Percentiles rank a stretch among this genome's conserved stretches.
phyloP scores from a whole-genome alignment of 768 basidiomycete genomes.

The Leccinellum albellum region DNA sequence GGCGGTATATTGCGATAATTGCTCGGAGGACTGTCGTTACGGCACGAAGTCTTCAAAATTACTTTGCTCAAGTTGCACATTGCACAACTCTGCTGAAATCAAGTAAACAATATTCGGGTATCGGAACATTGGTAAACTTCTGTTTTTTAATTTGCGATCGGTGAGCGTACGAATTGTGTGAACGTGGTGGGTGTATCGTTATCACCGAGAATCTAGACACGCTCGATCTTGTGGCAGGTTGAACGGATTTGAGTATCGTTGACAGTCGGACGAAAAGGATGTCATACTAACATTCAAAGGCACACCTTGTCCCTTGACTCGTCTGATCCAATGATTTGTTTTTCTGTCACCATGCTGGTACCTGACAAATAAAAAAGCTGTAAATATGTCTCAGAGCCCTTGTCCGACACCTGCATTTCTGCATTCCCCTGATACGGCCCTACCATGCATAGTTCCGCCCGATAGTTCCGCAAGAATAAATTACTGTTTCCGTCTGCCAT shows the following conservation, averaged over 20 bases:
- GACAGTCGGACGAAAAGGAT: no score
- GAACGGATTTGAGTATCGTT: no score
- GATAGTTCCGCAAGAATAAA: not conserved
- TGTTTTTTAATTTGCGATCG: no score
- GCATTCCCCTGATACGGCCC: not conserved
- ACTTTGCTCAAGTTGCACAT: not conserved
- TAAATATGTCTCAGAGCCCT: not conserved
- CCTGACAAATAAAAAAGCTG: not conserved
- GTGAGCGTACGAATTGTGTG: no score
- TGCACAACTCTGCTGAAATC: not conserved
- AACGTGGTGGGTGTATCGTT: no score
- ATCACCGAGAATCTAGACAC: no score
- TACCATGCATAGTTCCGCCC: not conserved
- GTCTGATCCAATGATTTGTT: not conserved
- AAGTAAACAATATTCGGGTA: no score
- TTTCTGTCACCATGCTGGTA: not conserved
- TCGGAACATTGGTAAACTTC: no score
- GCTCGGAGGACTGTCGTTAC: not conserved
- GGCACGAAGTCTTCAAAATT: not conserved
- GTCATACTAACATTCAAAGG: no score
- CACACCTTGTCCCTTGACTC: no score
- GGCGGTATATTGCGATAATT: not conserved
- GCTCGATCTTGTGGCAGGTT: no score
- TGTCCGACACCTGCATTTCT: not conserved
- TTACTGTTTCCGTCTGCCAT: not conserved